Evolutionary conservation across 441 rosid genomes (phyloP).

Genomic region (Populus hybrid): DNA sequence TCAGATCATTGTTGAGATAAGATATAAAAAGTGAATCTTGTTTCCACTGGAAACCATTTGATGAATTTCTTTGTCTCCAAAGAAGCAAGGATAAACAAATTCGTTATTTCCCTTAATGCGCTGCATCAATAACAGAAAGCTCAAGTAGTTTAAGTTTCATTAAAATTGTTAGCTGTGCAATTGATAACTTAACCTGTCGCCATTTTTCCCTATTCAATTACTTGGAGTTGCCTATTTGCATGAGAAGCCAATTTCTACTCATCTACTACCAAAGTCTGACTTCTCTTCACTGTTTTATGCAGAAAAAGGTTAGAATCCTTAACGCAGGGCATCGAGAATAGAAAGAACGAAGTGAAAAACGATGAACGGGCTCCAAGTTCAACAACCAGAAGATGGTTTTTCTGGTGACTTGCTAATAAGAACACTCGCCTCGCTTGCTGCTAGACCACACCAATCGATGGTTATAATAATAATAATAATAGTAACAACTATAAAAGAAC

Average conservation of each 20-base stretch:
- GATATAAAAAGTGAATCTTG: background rate
- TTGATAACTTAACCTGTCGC: background rate
- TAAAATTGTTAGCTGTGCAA: background rate
- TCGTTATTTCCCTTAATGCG: background rate
- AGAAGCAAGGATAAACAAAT: too few species aligned
- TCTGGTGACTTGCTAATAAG: slow-evolving; percentile 46
- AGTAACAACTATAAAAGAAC: too few species aligned
- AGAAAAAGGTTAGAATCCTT: slow-evolving; percentile 71
- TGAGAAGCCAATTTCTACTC: background rate
- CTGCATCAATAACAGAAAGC: background rate
- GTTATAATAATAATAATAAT: too few species aligned
- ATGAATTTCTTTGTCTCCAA: too few species aligned
- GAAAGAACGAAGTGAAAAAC: slow-evolving; percentile 29
- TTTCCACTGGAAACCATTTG: too few species aligned
- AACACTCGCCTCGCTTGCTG: background rate
- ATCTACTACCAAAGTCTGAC: background rate
- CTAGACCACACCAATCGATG: too few species aligned
- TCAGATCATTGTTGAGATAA: background rate
- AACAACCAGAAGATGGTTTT: slow-evolving; percentile 55
- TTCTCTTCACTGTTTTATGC: slow-evolving; percentile 19
- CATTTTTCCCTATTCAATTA: background rate
- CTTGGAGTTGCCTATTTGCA: background rate
- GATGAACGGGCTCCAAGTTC: slow-evolving; percentile 38
- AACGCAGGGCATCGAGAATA: slow-evolving; percentile 63
- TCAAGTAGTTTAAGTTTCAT: background rate